A percentile compares a stretch with the other conserved stretches of the same genome.
Evolutionary conservation across 305 asterid species (phyloP).

Genomic region (Ajuga reptans): DNA sequence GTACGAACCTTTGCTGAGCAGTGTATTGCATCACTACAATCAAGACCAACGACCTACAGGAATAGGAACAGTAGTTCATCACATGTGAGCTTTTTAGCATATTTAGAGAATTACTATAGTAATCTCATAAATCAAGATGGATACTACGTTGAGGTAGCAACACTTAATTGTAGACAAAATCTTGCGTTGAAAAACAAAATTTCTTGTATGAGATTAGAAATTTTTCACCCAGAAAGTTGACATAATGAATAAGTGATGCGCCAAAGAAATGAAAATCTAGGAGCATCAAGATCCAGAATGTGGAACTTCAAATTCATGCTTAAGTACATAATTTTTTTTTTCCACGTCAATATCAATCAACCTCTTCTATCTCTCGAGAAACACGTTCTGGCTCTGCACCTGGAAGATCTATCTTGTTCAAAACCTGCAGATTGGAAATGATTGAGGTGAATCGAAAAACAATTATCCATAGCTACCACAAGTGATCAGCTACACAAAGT

Average conservation of each 20-base stretch:
- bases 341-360: conserved; percentile 31
- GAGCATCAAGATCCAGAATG: neutral
- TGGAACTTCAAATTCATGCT: neutral
- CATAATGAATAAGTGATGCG: conserved; percentile 7
- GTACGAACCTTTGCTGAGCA: conserved; percentile 91
- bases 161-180: neutral
- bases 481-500: conserved; percentile 3
- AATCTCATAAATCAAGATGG: conserved; percentile 16
- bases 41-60: conserved; percentile 82
- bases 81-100: conserved; percentile 14
- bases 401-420: conserved; percentile 99
- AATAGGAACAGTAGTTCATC: conserved; percentile 25
- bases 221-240: neutral
- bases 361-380: conserved; percentile 94
- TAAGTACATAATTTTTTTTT: neutral
- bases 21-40: conserved; percentile 79
- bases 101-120: conserved; percentile 13
- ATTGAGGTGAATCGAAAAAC: conserved; percentile 14
- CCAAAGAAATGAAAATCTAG: conserved; percentile 3
- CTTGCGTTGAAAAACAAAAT: neutral
- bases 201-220: neutral
- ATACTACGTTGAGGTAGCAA: neutral
- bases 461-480: conserved; percentile 6
- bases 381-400: conserved; percentile 96
- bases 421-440: conserved; percentile 51